Base-by-base conservation (phyloP, 208 protist genomes). In the Endotrypanum monterogeii region DNA sequence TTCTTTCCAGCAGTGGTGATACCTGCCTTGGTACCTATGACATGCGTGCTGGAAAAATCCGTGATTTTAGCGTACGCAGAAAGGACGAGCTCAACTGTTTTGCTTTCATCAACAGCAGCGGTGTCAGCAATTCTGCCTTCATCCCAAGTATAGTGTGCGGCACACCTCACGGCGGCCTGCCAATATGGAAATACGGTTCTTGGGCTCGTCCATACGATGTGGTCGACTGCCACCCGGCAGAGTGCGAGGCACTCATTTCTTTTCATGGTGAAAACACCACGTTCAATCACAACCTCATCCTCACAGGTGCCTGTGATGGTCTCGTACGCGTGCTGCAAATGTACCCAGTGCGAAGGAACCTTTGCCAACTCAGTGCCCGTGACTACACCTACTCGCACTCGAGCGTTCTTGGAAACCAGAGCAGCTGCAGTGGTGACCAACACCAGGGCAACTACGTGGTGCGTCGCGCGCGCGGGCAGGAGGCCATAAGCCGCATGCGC, bases 41-140 rank as follows among this genome's bases (percentile, higher is more conserved):
- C 77, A 46, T 95, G 66, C 83, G 89, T 18, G 88, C 75, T 9
- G 88, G 89, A 35, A 86, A 84, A 68, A 85, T 97, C 39, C 79
- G 86, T 46, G 90, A 97, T 69, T 93, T 89, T 76, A 97, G 93
- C 76, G 90, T 92, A 44, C 84, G 84, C 54, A 83, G 93, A 0
- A 97, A 95, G 46, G 93, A 97, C 77, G 93, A 97, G 74, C 66
- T 97, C 5, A 95, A 76, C 70, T 97, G 93, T 71, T 94, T 97
- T 74, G 91, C 93, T 32, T 97, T 95, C 82, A 92, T 97, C 77
- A 94, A 94, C 74, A 91, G 84, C 78, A 94, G 83, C 58, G 90
- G 84, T 35, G 72, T 74, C 41, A 90, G 90, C 79, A 94, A 80
- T 55, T 74, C 79, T 35, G 82, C 82, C 25, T 96, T 96, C 63